phyloP scores from a whole-genome alignment of 768 basidiomycete genomes.

The Naganishia vaughanmartiniae region DNA sequence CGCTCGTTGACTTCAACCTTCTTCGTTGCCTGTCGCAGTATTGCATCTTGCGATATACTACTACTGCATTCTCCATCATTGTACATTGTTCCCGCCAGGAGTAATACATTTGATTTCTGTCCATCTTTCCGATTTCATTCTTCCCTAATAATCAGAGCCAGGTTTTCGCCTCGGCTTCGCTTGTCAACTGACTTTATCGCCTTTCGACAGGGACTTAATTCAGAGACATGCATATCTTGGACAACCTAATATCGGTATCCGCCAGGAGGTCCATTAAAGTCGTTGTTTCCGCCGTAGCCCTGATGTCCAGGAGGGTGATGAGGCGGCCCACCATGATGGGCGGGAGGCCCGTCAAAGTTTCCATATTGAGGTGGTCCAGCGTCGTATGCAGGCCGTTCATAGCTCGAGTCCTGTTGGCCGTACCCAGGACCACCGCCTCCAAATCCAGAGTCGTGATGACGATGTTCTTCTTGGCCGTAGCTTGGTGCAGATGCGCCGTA shows the following conservation, averaged over 20 bases:
- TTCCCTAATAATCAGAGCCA: too few relatives aligned
- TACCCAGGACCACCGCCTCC: not conserved
- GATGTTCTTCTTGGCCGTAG: constrained; percentile 1
- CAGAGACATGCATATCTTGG: not conserved
- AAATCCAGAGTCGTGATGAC: constrained; percentile 10
- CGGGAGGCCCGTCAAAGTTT: constrained; percentile 19
- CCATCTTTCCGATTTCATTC: too few relatives aligned
- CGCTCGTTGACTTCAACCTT: too few relatives aligned
- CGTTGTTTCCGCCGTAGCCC: constrained; percentile 17
- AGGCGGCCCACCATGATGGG: constrained; percentile 17
- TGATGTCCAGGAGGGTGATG: constrained; percentile 20
- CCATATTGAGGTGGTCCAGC: constrained; percentile 13
- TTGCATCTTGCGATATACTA: too few relatives aligned
- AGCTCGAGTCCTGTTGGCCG: constrained; percentile 6
- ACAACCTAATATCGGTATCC: not conserved
- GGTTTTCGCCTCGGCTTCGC: too few relatives aligned
- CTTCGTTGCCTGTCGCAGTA: too few relatives aligned
- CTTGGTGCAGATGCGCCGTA: constrained; percentile 19
- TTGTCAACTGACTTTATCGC: too few relatives aligned
- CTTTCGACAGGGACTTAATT: not conserved
- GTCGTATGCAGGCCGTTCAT: constrained; percentile 2
- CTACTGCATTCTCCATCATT: too few relatives aligned
- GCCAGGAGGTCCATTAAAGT: constrained; percentile 14
- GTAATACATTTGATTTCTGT: too few relatives aligned
- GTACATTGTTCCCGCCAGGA: too few relatives aligned